phyloP scores from a whole-genome alignment of 768 basidiomycete species.

The Epithele typhae region DNA sequence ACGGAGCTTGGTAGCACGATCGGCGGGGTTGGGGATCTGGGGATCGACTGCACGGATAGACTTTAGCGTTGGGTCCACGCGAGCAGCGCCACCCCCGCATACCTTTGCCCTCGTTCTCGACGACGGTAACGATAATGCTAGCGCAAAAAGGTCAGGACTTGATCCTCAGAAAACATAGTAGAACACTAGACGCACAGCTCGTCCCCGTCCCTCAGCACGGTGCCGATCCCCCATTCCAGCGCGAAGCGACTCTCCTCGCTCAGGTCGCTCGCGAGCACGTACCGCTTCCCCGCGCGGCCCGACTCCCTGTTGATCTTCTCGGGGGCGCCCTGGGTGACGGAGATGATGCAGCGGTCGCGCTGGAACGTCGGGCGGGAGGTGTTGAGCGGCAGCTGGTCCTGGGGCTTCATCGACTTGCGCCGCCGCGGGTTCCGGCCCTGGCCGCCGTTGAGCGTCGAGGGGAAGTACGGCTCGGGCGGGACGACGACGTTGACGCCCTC shows the following conservation, averaged over 20 bases:
- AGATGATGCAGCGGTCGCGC: constrained; percentile 89
- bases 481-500: constrained; percentile 90
- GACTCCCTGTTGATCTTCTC: constrained; percentile 42
- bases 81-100: constrained; percentile 18
- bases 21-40: constrained; percentile 61
- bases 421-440: constrained; percentile 35
- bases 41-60: constrained; percentile 52
- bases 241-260: constrained; percentile 94
- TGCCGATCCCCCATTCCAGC: constrained; percentile 97
- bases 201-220: constrained; percentile 92
- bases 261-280: constrained; percentile 91
- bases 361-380: constrained; percentile 84
- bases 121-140: constrained; percentile 81
- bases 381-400: constrained; percentile 59
- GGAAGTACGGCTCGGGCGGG: constrained; percentile 80
- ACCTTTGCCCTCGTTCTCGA: constrained; percentile 92
- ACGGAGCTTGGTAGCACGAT: constrained; percentile 74
- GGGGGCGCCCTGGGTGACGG: constrained; percentile 83
- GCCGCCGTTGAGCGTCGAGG: constrained; percentile 57
- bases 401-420: constrained; percentile 56
- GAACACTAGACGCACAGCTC: constrained; percentile 50
- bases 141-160: not conserved
- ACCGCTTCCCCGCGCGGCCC: constrained; percentile 57
- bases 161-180: not conserved
- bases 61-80: not conserved